Base-by-base conservation (phyloP, 2,329 filamentous ascomycete species). In the Parastagonospora nodorum region DNA sequence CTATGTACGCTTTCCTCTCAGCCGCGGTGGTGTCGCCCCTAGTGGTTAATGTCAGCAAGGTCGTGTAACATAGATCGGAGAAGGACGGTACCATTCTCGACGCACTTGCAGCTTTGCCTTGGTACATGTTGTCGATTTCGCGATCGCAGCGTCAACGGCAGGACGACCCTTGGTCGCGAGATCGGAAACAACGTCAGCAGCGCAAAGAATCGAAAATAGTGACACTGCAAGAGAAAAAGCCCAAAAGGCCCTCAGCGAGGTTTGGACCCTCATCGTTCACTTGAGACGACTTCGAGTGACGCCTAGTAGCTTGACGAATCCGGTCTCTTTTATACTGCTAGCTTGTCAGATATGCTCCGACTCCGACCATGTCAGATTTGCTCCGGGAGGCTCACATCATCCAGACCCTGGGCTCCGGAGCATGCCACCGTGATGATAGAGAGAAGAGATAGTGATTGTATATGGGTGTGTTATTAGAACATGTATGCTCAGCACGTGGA, bases 1-100 rank as follows among this genome's bases (percentile, higher is more conserved):
- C 60, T 37, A 74, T 73, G 52, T 75, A 75, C 6, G 67, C 65
- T 44, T 66, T 69, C 57, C 65, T 73, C 19, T 73, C 64, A 1
- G 53, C 49, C 7, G 59, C 51, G 29, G 63, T 55, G 24, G 69
- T 63, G 19, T 65, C 60, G 27, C 66, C 60, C 69, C 69, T 73
- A 37, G 8, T 37, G 15, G 14, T 35, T 60, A 24, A 58, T 50
- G 28, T 33, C 12, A 15, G 28, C 30, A 24, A 29, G 5, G 32
- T 7, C n/a, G 32, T 24, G 37, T 14, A 5, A n/a, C 29, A n/a
- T 31, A 24, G 8, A 6, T 29, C 5, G 12, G 28, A 27, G 29
- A 9, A 14, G 5, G 42, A 35, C 42, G 33, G 16, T 61, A 69
- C 67, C 67, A 71, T 57, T 71, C 67, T 45, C 53, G 60, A 35